Conservation (phyloP, 2,329 filamentous ascomycete genomes). For the Juglanconis oblonga region DNA sequence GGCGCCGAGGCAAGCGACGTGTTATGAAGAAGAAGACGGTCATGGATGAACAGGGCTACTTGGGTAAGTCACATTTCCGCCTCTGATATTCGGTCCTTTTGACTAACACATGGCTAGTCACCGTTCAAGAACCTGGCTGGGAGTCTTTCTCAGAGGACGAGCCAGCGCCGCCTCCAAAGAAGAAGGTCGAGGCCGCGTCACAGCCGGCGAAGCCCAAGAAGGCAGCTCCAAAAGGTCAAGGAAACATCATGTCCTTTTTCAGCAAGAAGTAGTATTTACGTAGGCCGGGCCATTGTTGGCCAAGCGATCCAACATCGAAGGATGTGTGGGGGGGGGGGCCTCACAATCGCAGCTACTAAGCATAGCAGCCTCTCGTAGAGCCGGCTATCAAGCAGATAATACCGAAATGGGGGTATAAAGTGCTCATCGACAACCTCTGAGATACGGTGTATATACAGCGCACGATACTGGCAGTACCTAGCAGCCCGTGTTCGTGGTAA, state of each 20-base stretch:
- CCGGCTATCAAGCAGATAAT: too few relatives aligned
- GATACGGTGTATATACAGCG: too few relatives aligned
- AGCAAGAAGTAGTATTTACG: conserved; percentile 63
- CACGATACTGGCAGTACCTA: too few relatives aligned
- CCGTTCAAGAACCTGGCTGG: conserved; percentile 80
- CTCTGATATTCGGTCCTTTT: neutral
- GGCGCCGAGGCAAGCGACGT: conserved; percentile 72
- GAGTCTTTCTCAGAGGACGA: conserved; percentile 94
- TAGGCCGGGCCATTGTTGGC: neutral
- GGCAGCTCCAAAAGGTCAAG: conserved; percentile 59
- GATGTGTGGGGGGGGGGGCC: too few relatives aligned
- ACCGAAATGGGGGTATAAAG: too few relatives aligned
- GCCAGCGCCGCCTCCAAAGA: conserved; percentile 45
- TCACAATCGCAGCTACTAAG: too few relatives aligned
- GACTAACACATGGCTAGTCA: conserved; percentile 54
- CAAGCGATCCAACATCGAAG: neutral
- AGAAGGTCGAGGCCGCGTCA: conserved; percentile 51
- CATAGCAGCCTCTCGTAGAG: too few relatives aligned
- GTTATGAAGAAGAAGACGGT: conserved; percentile 86
- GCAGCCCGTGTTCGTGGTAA: too few relatives aligned
- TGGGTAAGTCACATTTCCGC: conserved; percentile 56
- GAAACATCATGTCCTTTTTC: conserved; percentile 92
- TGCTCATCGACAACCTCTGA: too few relatives aligned
- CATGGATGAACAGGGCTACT: conserved; percentile 85
- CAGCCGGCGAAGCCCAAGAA: conserved; percentile 52